phyloP scores from a whole-genome alignment of 352 stramenopile genomes.

The Hyaloperonospora brassicae region DNA sequence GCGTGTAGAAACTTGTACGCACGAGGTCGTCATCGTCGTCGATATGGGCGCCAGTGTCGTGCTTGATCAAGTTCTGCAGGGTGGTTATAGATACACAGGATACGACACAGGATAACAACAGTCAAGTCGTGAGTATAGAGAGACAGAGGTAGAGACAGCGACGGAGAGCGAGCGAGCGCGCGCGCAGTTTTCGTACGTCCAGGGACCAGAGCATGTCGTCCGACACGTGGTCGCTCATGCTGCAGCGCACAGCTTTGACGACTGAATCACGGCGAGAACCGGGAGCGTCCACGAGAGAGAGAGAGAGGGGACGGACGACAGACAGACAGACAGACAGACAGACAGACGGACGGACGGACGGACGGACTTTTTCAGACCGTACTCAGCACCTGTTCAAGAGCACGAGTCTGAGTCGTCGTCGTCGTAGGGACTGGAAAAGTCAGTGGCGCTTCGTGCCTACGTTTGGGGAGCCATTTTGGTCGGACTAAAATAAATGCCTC shows the following conservation, averaged over 20 bases:
- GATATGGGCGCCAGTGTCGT: conserved; percentile 24
- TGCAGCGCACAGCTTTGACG: conserved; percentile 5
- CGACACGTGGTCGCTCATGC: conserved; percentile 48
- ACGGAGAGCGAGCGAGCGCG: neutral
- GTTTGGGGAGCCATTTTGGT: too few species aligned
- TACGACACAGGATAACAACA: neutral
- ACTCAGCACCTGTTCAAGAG: too few species aligned
- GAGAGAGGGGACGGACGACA: neutral
- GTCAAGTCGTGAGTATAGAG: too few species aligned
- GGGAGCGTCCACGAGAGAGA: conserved; percentile 6
- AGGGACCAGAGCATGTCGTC: conserved; percentile 65
- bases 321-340: too few species aligned
- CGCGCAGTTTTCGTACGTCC: conserved; percentile 31
- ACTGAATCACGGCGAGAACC: conserved; percentile 2
- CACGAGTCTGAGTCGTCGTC: too few species aligned
- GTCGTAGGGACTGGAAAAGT: too few species aligned
- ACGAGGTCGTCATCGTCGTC: conserved; percentile 30
- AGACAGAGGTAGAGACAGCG: too few species aligned
- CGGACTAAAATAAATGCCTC: too few species aligned
- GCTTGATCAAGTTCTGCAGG: conserved; percentile 36
- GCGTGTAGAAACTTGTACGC: conserved; percentile 39
- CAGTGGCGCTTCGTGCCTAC: too few species aligned
- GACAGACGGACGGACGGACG: too few species aligned
- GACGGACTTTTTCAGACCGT: too few species aligned
- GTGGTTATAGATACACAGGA: neutral